Conservation (phyloP, 2,329 filamentous ascomycete species). For the Epichloe scottii region DNA sequence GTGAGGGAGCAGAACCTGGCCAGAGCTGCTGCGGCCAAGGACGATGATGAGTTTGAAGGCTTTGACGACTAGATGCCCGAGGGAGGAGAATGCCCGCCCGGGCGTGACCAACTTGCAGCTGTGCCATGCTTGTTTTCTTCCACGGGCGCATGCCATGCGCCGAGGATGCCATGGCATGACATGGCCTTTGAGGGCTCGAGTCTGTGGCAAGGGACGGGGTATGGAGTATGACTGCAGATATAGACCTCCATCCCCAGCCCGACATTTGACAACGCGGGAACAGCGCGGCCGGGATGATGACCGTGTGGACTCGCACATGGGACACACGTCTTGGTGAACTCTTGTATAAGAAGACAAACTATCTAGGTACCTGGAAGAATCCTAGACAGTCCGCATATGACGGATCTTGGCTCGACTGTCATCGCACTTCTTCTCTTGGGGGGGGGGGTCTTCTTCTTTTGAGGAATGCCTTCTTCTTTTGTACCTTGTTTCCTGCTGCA, state of each 20-base stretch:
- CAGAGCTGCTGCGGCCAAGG: slow-evolving; percentile 21
- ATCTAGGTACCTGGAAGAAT: slow-evolving; percentile 2
- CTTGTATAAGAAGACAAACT: slow-evolving; percentile 3
- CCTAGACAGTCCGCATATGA: slow-evolving; percentile 2
- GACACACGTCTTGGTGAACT: neutral
- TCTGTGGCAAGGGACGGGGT: slow-evolving; percentile 9
- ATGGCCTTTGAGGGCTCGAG: too few relatives aligned
- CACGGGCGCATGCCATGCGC: too few relatives aligned
- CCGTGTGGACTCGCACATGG: too few relatives aligned
- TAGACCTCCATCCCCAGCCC: slow-evolving; percentile 12
- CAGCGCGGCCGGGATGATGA: too few relatives aligned
- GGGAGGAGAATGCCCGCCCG: slow-evolving; percentile 10
- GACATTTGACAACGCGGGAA: slow-evolving; percentile 9
- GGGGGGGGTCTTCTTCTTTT: neutral
- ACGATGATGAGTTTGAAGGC: slow-evolving; percentile 45
- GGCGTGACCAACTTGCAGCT: neutral
- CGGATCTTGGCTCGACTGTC: neutral
- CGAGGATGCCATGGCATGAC: too few relatives aligned
- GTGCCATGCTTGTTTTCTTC: too few relatives aligned
- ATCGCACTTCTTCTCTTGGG: neutral
- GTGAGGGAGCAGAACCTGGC: slow-evolving; percentile 46
- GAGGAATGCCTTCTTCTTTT: neutral
- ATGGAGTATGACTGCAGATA: slow-evolving; percentile 11
- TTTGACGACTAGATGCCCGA: slow-evolving; percentile 37
- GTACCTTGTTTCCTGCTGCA: neutral